Base-by-base conservation (phyloP, 78 protist genomes). In the Speleostelium caveatum region DNA sequence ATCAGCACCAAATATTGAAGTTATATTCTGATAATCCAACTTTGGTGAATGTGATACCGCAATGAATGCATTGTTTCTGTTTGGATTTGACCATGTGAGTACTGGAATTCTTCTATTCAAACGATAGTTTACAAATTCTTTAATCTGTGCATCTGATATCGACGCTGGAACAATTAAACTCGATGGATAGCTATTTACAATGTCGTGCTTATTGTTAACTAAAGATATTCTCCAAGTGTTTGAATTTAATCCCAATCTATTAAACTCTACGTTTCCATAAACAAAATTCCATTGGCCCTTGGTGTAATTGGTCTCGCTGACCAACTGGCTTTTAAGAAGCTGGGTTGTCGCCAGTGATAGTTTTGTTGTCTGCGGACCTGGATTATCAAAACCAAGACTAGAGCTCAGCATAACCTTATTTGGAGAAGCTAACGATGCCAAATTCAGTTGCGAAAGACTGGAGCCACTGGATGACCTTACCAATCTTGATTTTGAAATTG, bases 21-120 rank as follows among this genome's bases (percentile, higher is more conserved):
- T 58, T n/a, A 58, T 17, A 58, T 8, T n/a, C 7, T 19, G 63
- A 58, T 58, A 45, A 72, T 72, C 77, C 0, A 72, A 12, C 30
- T 51, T 42, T 3, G 85, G 69, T 39, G 41, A 69, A 21, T 75
- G 71, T 22, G 85, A 58, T 10, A 75, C 41, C 24, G 85, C 66
- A 1, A 75, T 5, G 16, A 75, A 75, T 17, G 41, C 49, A 60
- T 58, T 8, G 6, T n/a, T 8, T 26, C 55, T 58, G 5, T 30
- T 75, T 10, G 26, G 35, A 30, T 38, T 75, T 7, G n/a, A n/a
- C 85, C 85, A 75, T 17, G 85, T 39, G 1, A 60, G 51, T 32
- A 58, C 69, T 58, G 85, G 85, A 41, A 75, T 59, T 4, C 85
- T 56, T n/a, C 36, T 36, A 75, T 60, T 60, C 2, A 60, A 28